A percentile compares a stretch with the other conserved stretches of the same genome.
phyloP scores from a whole-genome alignment of 768 basidiomycete species.

The Boletus coccyginus region DNA sequence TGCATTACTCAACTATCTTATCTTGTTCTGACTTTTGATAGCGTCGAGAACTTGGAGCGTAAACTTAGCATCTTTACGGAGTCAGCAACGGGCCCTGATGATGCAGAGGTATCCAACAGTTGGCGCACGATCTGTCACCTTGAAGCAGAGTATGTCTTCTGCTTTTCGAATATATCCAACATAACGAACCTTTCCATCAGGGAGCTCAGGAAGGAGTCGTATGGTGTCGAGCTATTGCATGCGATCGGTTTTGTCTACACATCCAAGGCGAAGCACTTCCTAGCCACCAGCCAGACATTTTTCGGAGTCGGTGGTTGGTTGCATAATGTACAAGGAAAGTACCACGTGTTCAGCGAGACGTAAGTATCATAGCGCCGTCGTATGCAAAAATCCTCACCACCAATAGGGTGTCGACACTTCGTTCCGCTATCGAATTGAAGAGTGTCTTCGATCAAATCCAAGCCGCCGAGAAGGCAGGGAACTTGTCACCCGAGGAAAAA shows the following conservation, averaged over 20 bases:
- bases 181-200: slow-evolving; percentile 35
- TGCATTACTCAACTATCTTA: not conserved
- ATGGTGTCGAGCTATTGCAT: slow-evolving; percentile 82
- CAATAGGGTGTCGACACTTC: slow-evolving; percentile 74
- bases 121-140: slow-evolving; percentile 77
- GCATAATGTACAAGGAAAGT: slow-evolving; percentile 89
- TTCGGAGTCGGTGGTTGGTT: slow-evolving; percentile 91
- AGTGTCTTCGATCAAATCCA: slow-evolving; percentile 89
- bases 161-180: not conserved
- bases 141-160: slow-evolving; percentile 70
- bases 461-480: slow-evolving; percentile 84
- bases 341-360: slow-evolving; percentile 93
- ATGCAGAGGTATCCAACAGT: slow-evolving; percentile 65
- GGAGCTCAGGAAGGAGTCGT: slow-evolving; percentile 82
- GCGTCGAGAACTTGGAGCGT: slow-evolving; percentile 69
- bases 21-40: slow-evolving; percentile 9
- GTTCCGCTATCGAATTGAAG: slow-evolving; percentile 87
- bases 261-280: slow-evolving; percentile 78
- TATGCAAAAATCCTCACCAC: not conserved
- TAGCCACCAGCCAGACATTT: slow-evolving; percentile 66
- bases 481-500: slow-evolving; percentile 73
- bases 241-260: slow-evolving; percentile 84
- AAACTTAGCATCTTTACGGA: slow-evolving; percentile 89
- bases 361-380: slow-evolving; percentile 36
- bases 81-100: slow-evolving; percentile 67